phyloP scores from a whole-genome alignment of 1,284 basidiomycete species.

The Golubevia pallescens region DNA sequence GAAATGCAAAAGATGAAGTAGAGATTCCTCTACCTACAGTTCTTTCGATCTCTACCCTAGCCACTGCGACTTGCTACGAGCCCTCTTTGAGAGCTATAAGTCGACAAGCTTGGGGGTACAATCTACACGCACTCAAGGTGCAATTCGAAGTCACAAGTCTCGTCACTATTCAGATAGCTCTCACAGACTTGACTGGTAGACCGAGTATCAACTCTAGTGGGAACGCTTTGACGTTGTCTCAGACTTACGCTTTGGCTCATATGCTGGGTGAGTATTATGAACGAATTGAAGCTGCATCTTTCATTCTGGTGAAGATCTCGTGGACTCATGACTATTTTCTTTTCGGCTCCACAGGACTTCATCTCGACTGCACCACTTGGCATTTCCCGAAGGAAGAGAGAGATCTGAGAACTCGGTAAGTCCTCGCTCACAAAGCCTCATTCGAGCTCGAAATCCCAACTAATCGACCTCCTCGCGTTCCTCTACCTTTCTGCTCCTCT shows the following conservation, averaged over 20 bases:
- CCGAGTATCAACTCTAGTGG: conserved; percentile 12
- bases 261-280: conserved; percentile 7
- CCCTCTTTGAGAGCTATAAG: conserved; percentile 1
- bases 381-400: conserved; percentile 6
- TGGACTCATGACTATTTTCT: too few relatives aligned
- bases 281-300: too few relatives aligned
- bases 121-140: conserved; percentile 11
- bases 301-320: too few relatives aligned
- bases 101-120: conserved; percentile 10
- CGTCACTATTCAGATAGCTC: conserved; percentile 9
- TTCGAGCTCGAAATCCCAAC: too few relatives aligned
- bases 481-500: conserved; percentile 2
- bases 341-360: not conserved
- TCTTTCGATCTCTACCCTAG: conserved; percentile 7
- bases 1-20: not conserved
- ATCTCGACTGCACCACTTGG: conserved; percentile 13
- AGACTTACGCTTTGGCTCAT: conserved; percentile 10
- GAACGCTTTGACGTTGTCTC: conserved; percentile 10
- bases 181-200: conserved; percentile 8
- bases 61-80: conserved; percentile 8
- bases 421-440: too few relatives aligned
- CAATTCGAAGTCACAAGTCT: conserved; percentile 10
- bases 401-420: conserved; percentile 1
- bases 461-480: too few relatives aligned
- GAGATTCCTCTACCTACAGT: conserved; percentile 5